Percentiles rank a stretch among this genome's conserved stretches.
phyloP scores from a whole-genome alignment of 1,284 basidiomycete species.

The Ustilago lituana region DNA sequence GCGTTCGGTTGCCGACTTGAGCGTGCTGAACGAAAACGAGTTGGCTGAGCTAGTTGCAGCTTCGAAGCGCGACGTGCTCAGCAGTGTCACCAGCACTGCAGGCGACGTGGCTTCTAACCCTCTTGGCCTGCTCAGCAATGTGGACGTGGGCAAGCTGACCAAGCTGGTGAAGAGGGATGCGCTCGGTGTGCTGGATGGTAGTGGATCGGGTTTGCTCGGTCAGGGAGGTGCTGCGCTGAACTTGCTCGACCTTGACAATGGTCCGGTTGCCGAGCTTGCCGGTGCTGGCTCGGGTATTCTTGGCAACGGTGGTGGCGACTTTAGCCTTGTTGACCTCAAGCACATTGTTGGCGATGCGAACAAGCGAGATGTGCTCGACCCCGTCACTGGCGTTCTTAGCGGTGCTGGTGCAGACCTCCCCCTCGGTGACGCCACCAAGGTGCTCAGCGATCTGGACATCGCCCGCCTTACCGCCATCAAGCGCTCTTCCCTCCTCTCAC shows the following conservation, averaged over 20 bases:
- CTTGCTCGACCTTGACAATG: slow-evolving; percentile 10
- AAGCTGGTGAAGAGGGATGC: no score
- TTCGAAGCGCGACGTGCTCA: slow-evolving; percentile 13
- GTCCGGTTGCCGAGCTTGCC: slow-evolving; percentile 12
- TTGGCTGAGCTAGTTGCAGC: slow-evolving; percentile 5
- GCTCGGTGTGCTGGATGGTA: no score
- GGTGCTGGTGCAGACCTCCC: not conserved
- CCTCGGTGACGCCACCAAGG: not conserved
- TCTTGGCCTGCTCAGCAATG: no score
- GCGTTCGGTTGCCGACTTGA: slow-evolving; percentile 18
- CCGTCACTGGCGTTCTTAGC: no score
- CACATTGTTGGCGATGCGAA: not conserved
- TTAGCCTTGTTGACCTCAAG: not conserved
- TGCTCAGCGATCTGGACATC: slow-evolving; percentile 4
- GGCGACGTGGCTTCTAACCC: no score
- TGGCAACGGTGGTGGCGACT: not conserved
- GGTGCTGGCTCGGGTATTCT: not conserved
- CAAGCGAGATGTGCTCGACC: slow-evolving; percentile 3
- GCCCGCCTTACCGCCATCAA: slow-evolving; percentile 4
- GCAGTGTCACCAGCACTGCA: no score
- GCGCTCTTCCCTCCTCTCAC: slow-evolving; percentile 11
- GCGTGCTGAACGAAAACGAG: slow-evolving; percentile 3
- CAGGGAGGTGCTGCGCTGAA: no score
- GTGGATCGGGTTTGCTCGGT: no score
- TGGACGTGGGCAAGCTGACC: no score